Conservation (phyloP, 1,284 basidiomycete species). For the Lentinula novae-zelandiae region DNA sequence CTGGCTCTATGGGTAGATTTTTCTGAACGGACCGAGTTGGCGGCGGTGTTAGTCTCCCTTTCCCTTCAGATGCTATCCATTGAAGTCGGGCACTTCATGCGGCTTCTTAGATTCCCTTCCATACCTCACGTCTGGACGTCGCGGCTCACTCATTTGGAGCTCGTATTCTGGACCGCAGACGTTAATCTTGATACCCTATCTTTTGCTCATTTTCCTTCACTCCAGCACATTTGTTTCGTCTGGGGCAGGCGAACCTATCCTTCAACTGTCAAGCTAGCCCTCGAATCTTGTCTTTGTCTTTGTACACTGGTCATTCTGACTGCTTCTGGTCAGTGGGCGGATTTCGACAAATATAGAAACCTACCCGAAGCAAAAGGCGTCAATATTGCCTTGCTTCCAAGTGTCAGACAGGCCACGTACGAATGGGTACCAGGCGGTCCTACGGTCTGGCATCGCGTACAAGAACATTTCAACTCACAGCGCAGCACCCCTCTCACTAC, state of each 20-base stretch:
- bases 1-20: slow-evolving; percentile 11
- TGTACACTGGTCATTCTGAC: slow-evolving; percentile 6
- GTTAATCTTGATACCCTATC: not conserved
- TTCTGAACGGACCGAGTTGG: not conserved
- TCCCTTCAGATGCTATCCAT: slow-evolving; percentile 6
- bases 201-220: slow-evolving; percentile 1
- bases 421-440: slow-evolving; percentile 12
- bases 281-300: slow-evolving; percentile 8
- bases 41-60: not conserved
- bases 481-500: not conserved
- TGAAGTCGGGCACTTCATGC: slow-evolving; percentile 9
- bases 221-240: slow-evolving; percentile 8
- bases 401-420: slow-evolving; percentile 7
- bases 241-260: slow-evolving; percentile 7
- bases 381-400: slow-evolving; percentile 7
- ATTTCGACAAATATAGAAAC: slow-evolving; percentile 1
- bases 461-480: not conserved
- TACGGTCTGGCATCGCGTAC: slow-evolving; percentile 11
- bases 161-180: slow-evolving; percentile 9
- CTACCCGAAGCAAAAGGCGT: slow-evolving; percentile 3
- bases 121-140: not conserved
- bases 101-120: not conserved
- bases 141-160: slow-evolving; percentile 10
- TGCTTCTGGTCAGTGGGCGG: slow-evolving; percentile 2
- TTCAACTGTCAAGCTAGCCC: slow-evolving; percentile 2